Conservation (phyloP, 1,139 yeast species). For the Meyerozyma elateridarum region DNA sequence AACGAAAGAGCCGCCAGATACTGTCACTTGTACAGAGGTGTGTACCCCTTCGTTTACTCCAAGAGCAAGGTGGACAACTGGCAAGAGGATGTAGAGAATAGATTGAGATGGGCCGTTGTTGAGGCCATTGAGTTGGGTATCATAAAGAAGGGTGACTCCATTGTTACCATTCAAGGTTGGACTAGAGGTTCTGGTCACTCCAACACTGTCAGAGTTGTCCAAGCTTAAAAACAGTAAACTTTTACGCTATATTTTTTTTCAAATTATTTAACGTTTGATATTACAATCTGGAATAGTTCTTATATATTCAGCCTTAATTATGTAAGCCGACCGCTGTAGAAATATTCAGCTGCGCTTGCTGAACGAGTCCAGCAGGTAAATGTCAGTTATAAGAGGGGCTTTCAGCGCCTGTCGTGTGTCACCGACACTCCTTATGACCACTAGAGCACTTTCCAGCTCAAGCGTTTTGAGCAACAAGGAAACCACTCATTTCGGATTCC, state of each 20-base stretch:
- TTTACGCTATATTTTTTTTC: no score
- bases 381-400: no score
- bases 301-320: no score
- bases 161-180: slow-evolving; percentile 98
- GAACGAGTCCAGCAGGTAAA: no score
- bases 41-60: slow-evolving; percentile 87
- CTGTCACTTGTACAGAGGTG: slow-evolving; percentile 97
- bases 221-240: no score
- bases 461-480: no score
- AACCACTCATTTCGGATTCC: slow-evolving; percentile 92
- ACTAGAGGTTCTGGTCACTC: slow-evolving; percentile 98
- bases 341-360: no score
- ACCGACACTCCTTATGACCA: no score
- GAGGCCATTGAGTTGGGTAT: slow-evolving; percentile 88
- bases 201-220: slow-evolving; percentile 84
- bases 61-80: slow-evolving; percentile 71
- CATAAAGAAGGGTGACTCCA: slow-evolving; percentile 80
- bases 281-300: slow-evolving; percentile 8
- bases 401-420: no score
- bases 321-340: no score
- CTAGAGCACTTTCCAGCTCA: no score
- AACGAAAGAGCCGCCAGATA: slow-evolving; percentile 89
- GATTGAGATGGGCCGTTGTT: slow-evolving; percentile 90
- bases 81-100: slow-evolving; percentile 94
- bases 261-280: no score